Evolutionary conservation across 441 rosid genomes (phyloP).

Genomic region (Gossypium gossypioides): DNA sequence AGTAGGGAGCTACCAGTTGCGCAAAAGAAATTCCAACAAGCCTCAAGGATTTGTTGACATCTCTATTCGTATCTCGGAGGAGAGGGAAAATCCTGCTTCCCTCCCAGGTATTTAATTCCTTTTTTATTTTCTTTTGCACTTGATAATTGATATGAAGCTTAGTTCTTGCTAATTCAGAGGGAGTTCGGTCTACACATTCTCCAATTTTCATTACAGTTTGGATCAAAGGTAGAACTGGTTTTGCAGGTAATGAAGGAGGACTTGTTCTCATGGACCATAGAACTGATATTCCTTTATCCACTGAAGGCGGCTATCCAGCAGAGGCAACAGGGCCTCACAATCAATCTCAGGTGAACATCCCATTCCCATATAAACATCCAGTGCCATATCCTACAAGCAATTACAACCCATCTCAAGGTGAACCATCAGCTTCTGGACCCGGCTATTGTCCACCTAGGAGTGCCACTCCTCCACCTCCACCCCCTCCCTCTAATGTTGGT

Average conservation of each 20-base stretch:
- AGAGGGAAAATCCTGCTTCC: conserved; percentile 34
- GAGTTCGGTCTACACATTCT: background rate
- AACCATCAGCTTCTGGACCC: conserved; percentile 31
- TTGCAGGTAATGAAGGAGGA: conserved; percentile 54
- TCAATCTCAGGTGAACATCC: conserved; percentile 20
- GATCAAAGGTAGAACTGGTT: background rate
- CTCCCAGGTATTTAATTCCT: conserved; percentile 27
- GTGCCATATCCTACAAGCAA: conserved; percentile 28
- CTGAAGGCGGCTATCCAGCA: conserved; percentile 20
- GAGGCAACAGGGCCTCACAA: conserved; percentile 17
- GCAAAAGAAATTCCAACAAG: conserved; percentile 52
- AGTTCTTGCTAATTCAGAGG: background rate
- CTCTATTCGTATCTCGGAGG: conserved; percentile 50
- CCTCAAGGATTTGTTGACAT: conserved; percentile 71
- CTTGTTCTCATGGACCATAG: conserved; percentile 31
- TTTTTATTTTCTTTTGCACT: background rate
- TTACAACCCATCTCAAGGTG: conserved; percentile 27
- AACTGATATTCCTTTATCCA: conserved; percentile 14
- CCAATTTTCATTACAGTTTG: background rate
- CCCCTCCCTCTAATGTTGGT: conserved; percentile 47
- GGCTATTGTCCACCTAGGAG: conserved; percentile 26
- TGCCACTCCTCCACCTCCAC: conserved; percentile 45
- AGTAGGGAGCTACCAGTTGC: conserved; percentile 69
- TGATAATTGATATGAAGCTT: background rate
- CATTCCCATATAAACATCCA: conserved; percentile 22